phyloP scores from a whole-genome alignment of 2,329 filamentous ascomycete species.

The Cladosporium sp. region DNA sequence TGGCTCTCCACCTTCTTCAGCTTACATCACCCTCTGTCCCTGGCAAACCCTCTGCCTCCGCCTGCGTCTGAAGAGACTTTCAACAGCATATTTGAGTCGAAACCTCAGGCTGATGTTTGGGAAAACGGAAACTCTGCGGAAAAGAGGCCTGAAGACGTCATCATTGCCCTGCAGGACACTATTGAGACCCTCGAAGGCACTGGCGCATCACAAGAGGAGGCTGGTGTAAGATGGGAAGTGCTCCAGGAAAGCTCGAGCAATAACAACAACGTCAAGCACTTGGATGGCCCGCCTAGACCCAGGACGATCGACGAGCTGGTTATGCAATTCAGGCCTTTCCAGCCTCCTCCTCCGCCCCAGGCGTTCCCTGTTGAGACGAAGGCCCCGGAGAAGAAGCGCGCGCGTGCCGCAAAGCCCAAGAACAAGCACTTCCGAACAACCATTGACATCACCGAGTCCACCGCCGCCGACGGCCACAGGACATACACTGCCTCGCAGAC shows the following conservation, averaged over 20 bases:
- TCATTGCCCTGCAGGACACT: slow-evolving; percentile 39
- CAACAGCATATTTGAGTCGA: slow-evolving; percentile 69
- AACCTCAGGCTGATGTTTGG: slow-evolving; percentile 40
- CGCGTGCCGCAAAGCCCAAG: slow-evolving; percentile 4
- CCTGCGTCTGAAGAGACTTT: slow-evolving; percentile 68
- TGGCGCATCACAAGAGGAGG: slow-evolving; percentile 29
- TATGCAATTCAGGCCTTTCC: slow-evolving; percentile 62
- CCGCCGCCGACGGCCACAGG: slow-evolving; percentile 44
- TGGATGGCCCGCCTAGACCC: slow-evolving; percentile 22
- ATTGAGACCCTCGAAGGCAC: slow-evolving; percentile 35
- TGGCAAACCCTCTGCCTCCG: slow-evolving; percentile 73
- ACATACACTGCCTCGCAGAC: slow-evolving; percentile 47
- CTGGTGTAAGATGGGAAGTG: slow-evolving; percentile 33
- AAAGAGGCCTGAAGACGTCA: slow-evolving; percentile 33
- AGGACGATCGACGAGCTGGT: slow-evolving; percentile 37
- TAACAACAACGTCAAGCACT: slow-evolving; percentile 25
- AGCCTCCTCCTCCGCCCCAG: slow-evolving; percentile 72
- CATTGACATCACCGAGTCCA: slow-evolving; percentile 47
- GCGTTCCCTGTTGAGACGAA: slow-evolving; percentile 36
- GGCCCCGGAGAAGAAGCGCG: slow-evolving; percentile 14
- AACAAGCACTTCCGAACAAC: slow-evolving; percentile 41
- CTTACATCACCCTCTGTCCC: slow-evolving; percentile 86
- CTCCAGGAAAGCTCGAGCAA: slow-evolving; percentile 30
- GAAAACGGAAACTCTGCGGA: slow-evolving; percentile 42
- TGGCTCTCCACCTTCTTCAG: slow-evolving; percentile 91